phyloP scores from a whole-genome alignment of 23 red algal genomes.

The Gracilariopsis chorda region DNA sequence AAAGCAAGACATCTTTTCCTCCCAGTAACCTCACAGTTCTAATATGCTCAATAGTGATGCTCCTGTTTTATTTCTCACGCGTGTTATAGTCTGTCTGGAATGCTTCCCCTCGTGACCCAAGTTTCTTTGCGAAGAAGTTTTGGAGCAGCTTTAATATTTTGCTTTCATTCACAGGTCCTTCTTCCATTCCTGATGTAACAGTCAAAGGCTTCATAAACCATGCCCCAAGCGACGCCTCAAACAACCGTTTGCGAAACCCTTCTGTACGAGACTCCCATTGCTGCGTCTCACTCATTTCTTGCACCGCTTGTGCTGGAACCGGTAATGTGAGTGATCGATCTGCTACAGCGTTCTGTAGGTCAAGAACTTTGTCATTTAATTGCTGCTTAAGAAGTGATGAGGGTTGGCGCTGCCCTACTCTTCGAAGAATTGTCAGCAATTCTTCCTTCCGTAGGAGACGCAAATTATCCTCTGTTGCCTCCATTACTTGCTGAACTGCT shows the following conservation, averaged over 20 bases:
- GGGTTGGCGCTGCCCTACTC: background rate
- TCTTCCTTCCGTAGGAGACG: background rate
- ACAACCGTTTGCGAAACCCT: background rate
- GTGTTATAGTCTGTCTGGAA: no score
- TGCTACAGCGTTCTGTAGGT: background rate
- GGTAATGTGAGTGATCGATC: background rate
- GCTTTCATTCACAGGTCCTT: background rate
- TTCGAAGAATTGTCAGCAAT: background rate
- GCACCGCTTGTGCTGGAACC: background rate
- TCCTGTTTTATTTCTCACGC: no score
- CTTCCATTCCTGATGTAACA: background rate
- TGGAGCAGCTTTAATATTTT: background rate
- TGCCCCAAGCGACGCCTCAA: background rate
- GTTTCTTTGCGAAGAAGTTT: no score
- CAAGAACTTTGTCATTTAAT: background rate
- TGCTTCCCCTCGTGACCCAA: no score
- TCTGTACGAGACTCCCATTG: no score
- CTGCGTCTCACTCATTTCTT: background rate
- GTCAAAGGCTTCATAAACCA: conserved; percentile 5
- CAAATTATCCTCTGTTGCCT: background rate
- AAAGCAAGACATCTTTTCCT: no score
- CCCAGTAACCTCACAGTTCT: no score
- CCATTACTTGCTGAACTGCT: background rate
- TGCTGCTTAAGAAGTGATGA: background rate
- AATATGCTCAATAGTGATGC: no score